Base-by-base conservation (phyloP, 768 basidiomycete species). In the Ramaria sp. region DNA sequence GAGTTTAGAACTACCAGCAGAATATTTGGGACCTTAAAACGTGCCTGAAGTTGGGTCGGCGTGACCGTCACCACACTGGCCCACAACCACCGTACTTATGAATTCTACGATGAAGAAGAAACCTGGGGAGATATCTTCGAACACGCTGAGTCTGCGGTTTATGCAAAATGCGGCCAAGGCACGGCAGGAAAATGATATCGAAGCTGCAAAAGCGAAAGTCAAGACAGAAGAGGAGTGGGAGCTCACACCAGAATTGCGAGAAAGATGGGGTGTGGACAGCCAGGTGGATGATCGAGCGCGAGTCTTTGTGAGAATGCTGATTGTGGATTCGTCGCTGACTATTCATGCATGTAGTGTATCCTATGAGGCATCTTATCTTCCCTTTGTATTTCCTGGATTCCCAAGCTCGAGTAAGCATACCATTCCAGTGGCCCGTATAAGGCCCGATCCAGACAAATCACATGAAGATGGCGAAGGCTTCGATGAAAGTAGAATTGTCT, bases 21-120 rank as follows among this genome's bases (percentile, higher is more conserved):
- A 5, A 27, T 27, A 27, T 27, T 27, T 27, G 27, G 27, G n/a
- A n/a, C n/a, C n/a, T n/a, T n/a, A n/a, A n/a, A n/a, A n/a, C n/a
- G n/a, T n/a, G n/a, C n/a, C n/a, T n/a, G n/a, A n/a, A n/a, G n/a
- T n/a, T 27, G 27, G 2, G 27, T 5, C 27, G 2, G 27, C 27
- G 27, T 27, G 27, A 27, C 27, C n/a, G n/a, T n/a, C 33, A 34
- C 34, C 34, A 37, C 34, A 37, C 13, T 37, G 10, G 9, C 34
- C 34, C 34, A 37, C 34, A 37, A 37, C 34, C 13, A 10, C 34
- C 34, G 10, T 34, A n/a, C 33, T 5, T 11, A 34, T 34, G 6
- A 5, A 34, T 34, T 73, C 74, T n/a, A 57, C 22, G 46, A 57
- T 57, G 55, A 19, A 57, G 46, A 47, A 57, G 20, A 57, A 57